Conservation (phyloP, 2,329 filamentous ascomycete species). For the Boeremia lycopersici region DNA sequence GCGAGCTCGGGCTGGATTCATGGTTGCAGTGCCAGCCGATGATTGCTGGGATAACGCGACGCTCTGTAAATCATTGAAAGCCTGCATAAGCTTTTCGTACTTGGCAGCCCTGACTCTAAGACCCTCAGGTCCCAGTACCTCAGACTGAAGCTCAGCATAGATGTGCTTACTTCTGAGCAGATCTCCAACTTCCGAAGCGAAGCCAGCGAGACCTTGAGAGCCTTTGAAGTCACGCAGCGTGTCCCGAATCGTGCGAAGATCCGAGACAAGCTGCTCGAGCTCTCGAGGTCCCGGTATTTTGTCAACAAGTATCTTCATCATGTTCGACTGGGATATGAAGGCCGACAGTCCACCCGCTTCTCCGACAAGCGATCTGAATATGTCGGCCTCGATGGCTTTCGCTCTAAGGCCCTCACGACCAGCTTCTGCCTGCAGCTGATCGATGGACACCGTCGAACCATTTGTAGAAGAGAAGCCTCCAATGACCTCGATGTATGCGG, state of each 20-base stretch:
- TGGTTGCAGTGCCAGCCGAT: background rate
- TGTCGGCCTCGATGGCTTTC: slow-evolving; percentile 24
- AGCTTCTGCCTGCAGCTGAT: slow-evolving; percentile 23
- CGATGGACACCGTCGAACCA: slow-evolving; percentile 6
- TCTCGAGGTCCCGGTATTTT: slow-evolving; percentile 18
- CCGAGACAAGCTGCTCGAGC: slow-evolving; percentile 18
- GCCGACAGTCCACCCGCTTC: slow-evolving; percentile 24
- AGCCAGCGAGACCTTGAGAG: slow-evolving; percentile 12
- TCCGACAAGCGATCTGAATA: slow-evolving; percentile 19
- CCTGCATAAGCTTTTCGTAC: slow-evolving; percentile 20
- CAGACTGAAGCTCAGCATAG: background rate
- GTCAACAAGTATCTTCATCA: slow-evolving; percentile 14
- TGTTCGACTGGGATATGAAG: slow-evolving; percentile 12
- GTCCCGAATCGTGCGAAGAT: slow-evolving; percentile 13
- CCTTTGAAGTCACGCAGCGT: slow-evolving; percentile 16
- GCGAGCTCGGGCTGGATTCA: slow-evolving; percentile 23
- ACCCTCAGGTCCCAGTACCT: slow-evolving; percentile 1
- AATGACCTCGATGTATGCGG: slow-evolving; percentile 19
- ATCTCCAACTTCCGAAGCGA: slow-evolving; percentile 12
- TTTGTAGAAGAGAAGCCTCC: slow-evolving; percentile 9
- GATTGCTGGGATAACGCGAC: background rate
- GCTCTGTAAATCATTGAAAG: slow-evolving; percentile 9
- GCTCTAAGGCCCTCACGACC: slow-evolving; percentile 21
- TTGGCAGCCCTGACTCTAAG: slow-evolving; percentile 16
- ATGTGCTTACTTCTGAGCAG: slow-evolving; percentile 12